These are phyloP conservation scores for Vachellia pachyceras DNA, from an alignment of 306 rosid genomes.

Conservation along the genomic window DNA sequence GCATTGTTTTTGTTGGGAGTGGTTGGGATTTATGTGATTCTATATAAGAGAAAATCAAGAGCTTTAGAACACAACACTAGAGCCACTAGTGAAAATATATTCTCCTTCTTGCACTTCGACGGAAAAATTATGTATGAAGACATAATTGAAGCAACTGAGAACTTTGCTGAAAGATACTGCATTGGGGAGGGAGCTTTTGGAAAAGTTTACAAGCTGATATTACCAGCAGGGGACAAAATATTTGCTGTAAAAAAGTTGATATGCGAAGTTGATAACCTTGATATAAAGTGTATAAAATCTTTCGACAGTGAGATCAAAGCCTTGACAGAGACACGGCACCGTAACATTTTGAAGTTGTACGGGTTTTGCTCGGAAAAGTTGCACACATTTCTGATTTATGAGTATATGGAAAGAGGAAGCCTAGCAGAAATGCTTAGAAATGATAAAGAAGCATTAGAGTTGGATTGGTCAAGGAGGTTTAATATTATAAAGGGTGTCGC, in stretches of 20 bases:
- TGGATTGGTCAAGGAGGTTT: background rate
- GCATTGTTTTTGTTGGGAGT: background rate
- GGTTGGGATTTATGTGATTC: background rate
- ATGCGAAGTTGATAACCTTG: background rate
- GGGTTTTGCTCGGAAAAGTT: background rate
- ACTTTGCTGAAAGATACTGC: background rate
- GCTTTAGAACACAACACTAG: background rate
- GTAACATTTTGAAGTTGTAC: background rate
- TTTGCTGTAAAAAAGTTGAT: background rate
- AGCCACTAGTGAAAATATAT: background rate
- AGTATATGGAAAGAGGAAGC: background rate
- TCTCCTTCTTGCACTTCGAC: too few species aligned
- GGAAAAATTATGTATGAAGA: background rate
- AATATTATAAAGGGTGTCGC: background rate
- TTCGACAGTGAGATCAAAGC: background rate
- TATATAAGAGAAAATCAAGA: background rate
- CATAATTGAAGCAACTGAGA: background rate
- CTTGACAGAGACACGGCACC: background rate
- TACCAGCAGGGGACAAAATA: background rate
- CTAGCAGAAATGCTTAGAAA: background rate
- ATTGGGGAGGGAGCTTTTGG: background rate
- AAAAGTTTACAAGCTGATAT: background rate
- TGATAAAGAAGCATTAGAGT: background rate
- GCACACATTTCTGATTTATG: background rate
- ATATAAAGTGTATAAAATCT: background rate